Evolutionary conservation across 768 basidiomycete species (phyloP).

Genomic region (Mrakia blollopis): DNA sequence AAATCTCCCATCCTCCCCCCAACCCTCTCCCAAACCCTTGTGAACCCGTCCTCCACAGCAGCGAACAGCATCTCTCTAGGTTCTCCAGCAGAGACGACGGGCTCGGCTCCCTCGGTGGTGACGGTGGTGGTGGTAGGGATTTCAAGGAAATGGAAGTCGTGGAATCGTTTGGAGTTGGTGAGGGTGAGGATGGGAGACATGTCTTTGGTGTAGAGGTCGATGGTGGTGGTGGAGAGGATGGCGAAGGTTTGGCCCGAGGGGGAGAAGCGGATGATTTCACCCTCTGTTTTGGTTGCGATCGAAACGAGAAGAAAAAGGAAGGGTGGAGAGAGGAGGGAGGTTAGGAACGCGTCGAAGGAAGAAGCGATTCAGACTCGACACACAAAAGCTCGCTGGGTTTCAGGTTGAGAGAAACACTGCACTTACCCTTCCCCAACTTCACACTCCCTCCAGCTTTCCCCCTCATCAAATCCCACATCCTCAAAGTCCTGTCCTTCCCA

Average conservation of each 20-base stretch:
- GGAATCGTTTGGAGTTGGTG: slow-evolving; percentile 72
- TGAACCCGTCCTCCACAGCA: slow-evolving; percentile 83
- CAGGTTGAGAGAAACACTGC: too few relatives aligned
- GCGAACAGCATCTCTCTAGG: slow-evolving; percentile 58
- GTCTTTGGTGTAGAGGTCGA: slow-evolving; percentile 77
- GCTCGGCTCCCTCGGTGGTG: slow-evolving; percentile 46
- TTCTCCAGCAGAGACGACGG: too few relatives aligned
- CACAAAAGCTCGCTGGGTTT: neutral
- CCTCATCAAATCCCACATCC: slow-evolving; percentile 99
- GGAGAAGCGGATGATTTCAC: slow-evolving; percentile 87
- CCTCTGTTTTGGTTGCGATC: slow-evolving; percentile 63
- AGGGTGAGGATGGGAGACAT: slow-evolving; percentile 73
- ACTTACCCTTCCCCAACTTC: slow-evolving; percentile 78
- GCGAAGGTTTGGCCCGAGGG: slow-evolving; percentile 68
- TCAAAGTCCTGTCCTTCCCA: slow-evolving; percentile 77
- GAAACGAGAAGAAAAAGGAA: neutral
- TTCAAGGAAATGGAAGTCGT: slow-evolving; percentile 71
- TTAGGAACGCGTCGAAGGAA: neutral
- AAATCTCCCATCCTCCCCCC: slow-evolving; percentile 46
- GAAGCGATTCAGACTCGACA: neutral
- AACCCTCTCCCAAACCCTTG: slow-evolving; percentile 49
- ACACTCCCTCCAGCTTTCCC: slow-evolving; percentile 84
- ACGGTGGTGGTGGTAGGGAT: slow-evolving; percentile 46
- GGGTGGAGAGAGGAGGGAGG: neutral
- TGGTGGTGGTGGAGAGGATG: slow-evolving; percentile 66